These are phyloP conservation scores for Boletus patriciae DNA, from an alignment of 768 basidiomycete genomes.

Conservation along the genomic window DNA sequence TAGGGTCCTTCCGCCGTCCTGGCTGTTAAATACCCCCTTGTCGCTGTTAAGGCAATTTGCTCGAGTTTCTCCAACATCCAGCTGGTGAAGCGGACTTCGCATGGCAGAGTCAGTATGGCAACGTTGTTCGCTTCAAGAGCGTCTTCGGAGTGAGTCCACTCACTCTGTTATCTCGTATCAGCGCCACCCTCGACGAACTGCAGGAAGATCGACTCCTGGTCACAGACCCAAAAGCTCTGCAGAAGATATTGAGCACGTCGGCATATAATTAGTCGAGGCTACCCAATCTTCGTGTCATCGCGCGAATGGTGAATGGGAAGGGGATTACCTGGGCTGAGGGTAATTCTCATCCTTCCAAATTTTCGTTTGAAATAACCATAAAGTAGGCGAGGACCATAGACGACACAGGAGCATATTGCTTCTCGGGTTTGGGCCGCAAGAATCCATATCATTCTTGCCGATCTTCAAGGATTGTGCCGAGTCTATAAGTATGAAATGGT, in stretches of 20 bases:
- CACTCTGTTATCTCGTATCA: neutral
- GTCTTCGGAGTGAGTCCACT: slow-evolving; percentile 20
- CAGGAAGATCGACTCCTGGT: slow-evolving; percentile 48
- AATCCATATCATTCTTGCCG: slow-evolving; percentile 50
- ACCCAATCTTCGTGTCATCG: slow-evolving; percentile 16
- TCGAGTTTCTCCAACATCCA: slow-evolving; percentile 25
- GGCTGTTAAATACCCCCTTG: neutral
- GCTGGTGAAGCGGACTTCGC: slow-evolving; percentile 29
- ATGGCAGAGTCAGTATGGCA: slow-evolving; percentile 33
- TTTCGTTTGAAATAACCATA: slow-evolving; percentile 12
- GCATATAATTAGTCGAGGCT: slow-evolving; percentile 44
- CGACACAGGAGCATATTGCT: slow-evolving; percentile 54
- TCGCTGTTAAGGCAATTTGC: slow-evolving; percentile 22
- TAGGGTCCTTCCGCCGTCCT: neutral
- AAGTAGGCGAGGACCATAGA: slow-evolving; percentile 42
- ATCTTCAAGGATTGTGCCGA: slow-evolving; percentile 44
- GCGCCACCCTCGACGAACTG: neutral
- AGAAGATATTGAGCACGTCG: slow-evolving; percentile 40
- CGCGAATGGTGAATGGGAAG: slow-evolving; percentile 24
- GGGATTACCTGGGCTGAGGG: slow-evolving; percentile 43
- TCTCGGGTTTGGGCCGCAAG: slow-evolving; percentile 53
- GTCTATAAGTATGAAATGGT: slow-evolving; percentile 15
- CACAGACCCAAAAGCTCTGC: slow-evolving; percentile 46
- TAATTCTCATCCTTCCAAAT: slow-evolving; percentile 7
- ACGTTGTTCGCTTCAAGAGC: slow-evolving; percentile 24